Conservation (phyloP, 495 filamentous ascomycete genomes). For the Aspergillus saccharolyticus region DNA sequence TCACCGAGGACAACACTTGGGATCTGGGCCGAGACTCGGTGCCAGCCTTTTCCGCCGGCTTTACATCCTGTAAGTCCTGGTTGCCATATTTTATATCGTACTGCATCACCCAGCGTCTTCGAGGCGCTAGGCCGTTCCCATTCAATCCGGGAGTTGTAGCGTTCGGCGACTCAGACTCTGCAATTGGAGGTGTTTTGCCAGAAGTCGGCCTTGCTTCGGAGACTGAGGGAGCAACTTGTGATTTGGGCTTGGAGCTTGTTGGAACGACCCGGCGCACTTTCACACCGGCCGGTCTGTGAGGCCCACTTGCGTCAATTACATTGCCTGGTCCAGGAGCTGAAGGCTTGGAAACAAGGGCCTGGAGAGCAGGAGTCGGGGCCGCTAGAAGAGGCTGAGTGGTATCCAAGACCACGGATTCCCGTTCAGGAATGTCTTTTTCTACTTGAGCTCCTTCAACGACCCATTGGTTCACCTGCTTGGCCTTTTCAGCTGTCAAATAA, state of each 20-base stretch:
- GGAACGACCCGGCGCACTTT: constrained; percentile 12
- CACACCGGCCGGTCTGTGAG: constrained; percentile 15
- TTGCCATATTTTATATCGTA: constrained; percentile 4
- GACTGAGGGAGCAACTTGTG: neutral
- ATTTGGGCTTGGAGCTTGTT: neutral
- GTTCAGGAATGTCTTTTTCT: neutral
- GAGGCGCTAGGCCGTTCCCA: constrained; percentile 4
- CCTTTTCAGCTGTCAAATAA: constrained; percentile 21
- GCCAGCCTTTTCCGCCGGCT: neutral
- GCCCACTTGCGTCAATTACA: neutral
- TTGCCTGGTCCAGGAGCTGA: neutral
- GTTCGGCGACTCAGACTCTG: neutral
- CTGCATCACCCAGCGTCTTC: constrained; percentile 19
- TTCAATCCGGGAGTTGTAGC: neutral
- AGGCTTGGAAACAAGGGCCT: neutral
- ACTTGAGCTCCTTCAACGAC: constrained; percentile 17
- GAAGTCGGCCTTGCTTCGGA: neutral
- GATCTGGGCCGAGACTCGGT: neutral
- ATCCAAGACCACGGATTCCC: neutral
- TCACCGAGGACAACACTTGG: neutral
- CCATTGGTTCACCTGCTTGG: constrained; percentile 24
- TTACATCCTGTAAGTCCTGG: neutral
- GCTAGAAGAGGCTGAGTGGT: neutral
- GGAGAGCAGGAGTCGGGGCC: neutral
- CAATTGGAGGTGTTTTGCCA: neutral